Base-by-base conservation (phyloP, 306 rosid species). In the Prunus mira region DNA sequence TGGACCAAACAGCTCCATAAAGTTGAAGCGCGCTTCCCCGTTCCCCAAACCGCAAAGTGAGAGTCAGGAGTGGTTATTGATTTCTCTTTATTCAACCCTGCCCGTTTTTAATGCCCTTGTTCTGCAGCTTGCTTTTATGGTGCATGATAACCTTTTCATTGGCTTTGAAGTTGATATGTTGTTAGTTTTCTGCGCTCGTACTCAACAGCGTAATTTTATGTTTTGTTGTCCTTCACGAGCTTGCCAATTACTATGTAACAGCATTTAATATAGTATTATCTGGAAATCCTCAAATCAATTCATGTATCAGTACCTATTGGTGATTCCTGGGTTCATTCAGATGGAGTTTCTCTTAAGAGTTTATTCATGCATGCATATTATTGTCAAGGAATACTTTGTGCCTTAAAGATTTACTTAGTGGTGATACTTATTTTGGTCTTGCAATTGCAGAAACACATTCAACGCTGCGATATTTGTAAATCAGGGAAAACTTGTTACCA, bases 401-500 rank as follows among this genome's bases (percentile, higher is more conserved):
- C 47, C 17, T 32, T 3, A 9, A 8, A 52, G 19, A 51, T 38
- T 9, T 13, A 60, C 78, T 71, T 4, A 5, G 64, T 84, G 55
- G 9, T 80, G 19, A 76, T 82, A 1, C 12, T 82, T 22, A 38
- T 15, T 68, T 65, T 61, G 66, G 52, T 88, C 76, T 88, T 75
- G 54, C 76, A 72, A 70, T 84, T 84, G 86, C 88, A 92, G 98
- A 95, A 95, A 73, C 98, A 95, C 85, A 76, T 67, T 80, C 93
- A 82, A 69, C 91, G 82, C 70, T 95, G 98, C 76, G 86, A 85
- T 68, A 67, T 84, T 73, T 95, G 98, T 86, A 92, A 84, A 83
- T 84, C 92, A 2, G 96, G 97, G 79, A 84, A 87, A 76, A 72
- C 87, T 25, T 92, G 97, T 87, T 90, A 95, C 83, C 95, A 88